Evolutionary conservation across 495 filamentous ascomycete genomes (phyloP).

Genomic region (Penicillium canariense): DNA sequence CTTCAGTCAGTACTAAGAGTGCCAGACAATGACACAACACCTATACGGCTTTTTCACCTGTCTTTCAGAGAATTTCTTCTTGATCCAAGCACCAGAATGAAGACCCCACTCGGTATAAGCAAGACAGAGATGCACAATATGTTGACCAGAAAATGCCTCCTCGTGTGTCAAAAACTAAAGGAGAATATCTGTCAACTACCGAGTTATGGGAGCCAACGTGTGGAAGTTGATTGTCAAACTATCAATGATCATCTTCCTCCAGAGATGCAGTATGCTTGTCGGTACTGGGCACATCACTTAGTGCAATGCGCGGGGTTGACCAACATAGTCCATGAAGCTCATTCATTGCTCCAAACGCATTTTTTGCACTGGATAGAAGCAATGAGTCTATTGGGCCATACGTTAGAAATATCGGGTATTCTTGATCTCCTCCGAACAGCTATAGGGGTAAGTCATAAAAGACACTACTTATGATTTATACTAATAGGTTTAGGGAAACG

Average conservation of each 20-base stretch:
- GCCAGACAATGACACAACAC: background rate
- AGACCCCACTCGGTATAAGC: constrained; percentile 17
- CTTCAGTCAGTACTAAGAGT: constrained; percentile 1
- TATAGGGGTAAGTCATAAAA: background rate
- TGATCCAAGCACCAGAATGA: background rate
- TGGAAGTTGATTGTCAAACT: constrained; percentile 17
- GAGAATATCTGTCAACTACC: constrained; percentile 36
- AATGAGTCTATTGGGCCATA: constrained; percentile 31
- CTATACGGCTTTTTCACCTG: constrained; percentile 5
- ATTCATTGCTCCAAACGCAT: constrained; percentile 36
- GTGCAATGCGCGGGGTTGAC: constrained; percentile 27
- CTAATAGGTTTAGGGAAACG: constrained; percentile 4
- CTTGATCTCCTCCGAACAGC: background rate
- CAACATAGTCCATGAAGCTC: constrained; percentile 22
- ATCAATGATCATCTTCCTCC: constrained; percentile 23
- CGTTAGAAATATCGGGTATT: background rate
- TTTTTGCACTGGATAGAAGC: constrained; percentile 47
- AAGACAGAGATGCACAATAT: background rate
- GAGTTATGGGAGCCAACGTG: constrained; percentile 20
- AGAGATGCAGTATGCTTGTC: constrained; percentile 38
- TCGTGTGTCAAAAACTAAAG: constrained; percentile 26
- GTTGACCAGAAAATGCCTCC: constrained; percentile 24
- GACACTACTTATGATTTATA: background rate
- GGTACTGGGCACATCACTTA: constrained; percentile 21
- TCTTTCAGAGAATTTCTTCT: constrained; percentile 12